Conservation (phyloP, 2,329 filamentous ascomycete genomes). For the Ophiognomonia clavigignenti-juglandacearum region DNA sequence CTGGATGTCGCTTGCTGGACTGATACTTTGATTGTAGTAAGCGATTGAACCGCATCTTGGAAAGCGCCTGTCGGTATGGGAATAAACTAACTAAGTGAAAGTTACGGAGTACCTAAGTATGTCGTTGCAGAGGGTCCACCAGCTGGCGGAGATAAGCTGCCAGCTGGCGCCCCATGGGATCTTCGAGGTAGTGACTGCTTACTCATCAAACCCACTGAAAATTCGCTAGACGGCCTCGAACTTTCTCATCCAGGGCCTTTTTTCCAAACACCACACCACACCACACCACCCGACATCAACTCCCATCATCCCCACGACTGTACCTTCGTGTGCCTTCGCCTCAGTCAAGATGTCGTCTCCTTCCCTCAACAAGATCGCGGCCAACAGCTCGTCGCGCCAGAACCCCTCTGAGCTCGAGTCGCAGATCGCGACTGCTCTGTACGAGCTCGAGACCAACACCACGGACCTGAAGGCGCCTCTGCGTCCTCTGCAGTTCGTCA, state of each 20-base stretch:
- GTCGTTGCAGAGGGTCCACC: too few relatives aligned
- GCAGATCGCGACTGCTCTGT: constrained; percentile 93
- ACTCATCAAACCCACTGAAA: constrained; percentile 13
- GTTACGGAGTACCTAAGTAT: too few relatives aligned
- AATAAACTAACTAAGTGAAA: too few relatives aligned
- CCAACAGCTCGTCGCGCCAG: constrained; percentile 93
- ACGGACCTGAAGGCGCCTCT: constrained; percentile 94
- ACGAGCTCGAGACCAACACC: constrained; percentile 99
- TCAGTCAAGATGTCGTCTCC: constrained; percentile 58
- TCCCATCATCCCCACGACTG: constrained; percentile 14
- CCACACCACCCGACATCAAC: constrained; percentile 16
- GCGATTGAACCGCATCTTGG: too few relatives aligned
- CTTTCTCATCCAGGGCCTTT: too few relatives aligned
- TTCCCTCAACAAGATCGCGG: constrained; percentile 95
- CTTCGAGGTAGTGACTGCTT: not conserved
- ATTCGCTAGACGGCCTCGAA: too few relatives aligned
- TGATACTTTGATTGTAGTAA: too few relatives aligned
- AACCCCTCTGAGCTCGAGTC: constrained; percentile 97
- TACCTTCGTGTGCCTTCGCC: constrained; percentile 14
- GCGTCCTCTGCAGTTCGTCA: constrained; percentile 97
- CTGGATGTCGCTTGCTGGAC: too few relatives aligned
- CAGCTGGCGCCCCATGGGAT: constrained; percentile 3
- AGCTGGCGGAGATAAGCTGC: too few relatives aligned
- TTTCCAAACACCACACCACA: constrained; percentile 1
- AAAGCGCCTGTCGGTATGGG: too few relatives aligned